phyloP scores from a whole-genome alignment of 768 basidiomycete genomes.

The Solioccasus polychromus region DNA sequence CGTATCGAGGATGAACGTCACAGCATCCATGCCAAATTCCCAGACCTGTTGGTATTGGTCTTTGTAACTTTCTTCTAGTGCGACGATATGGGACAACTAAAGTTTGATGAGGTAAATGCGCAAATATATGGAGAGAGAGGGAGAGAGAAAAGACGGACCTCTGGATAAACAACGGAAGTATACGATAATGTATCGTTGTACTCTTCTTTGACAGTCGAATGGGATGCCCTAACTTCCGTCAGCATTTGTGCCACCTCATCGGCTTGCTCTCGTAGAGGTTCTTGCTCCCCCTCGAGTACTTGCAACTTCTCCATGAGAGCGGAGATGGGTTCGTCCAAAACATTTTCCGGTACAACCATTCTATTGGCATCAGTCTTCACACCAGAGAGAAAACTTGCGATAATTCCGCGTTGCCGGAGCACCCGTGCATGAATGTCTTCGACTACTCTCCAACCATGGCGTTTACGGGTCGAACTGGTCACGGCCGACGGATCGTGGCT shows the following conservation, averaged over 20 bases:
- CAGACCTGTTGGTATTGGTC: slow-evolving; percentile 80
- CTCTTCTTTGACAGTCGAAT: slow-evolving; percentile 54
- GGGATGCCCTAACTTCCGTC: slow-evolving; percentile 51
- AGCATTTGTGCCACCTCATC: slow-evolving; percentile 49
- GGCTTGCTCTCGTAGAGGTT: slow-evolving; percentile 44
- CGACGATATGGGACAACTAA: slow-evolving; percentile 68
- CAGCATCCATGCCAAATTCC: slow-evolving; percentile 76
- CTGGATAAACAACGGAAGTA: slow-evolving; percentile 75
- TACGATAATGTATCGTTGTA: slow-evolving; percentile 65
- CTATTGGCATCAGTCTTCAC: slow-evolving; percentile 1
- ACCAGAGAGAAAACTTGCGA: slow-evolving; percentile 43
- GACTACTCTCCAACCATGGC: slow-evolving; percentile 66
- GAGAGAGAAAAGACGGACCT: slow-evolving; percentile 42
- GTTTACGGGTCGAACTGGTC: slow-evolving; percentile 58
- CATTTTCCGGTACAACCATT: slow-evolving; percentile 31
- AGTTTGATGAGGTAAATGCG: slow-evolving; percentile 6
- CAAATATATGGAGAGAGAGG: not conserved
- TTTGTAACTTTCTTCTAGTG: slow-evolving; percentile 73
- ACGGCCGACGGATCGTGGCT: slow-evolving; percentile 78
- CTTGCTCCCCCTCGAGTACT: slow-evolving; percentile 45
- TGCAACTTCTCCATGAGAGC: slow-evolving; percentile 49
- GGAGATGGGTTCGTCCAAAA: slow-evolving; percentile 54
- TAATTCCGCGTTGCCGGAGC: slow-evolving; percentile 54
- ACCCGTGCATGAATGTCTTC: slow-evolving; percentile 72
- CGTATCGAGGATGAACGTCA: slow-evolving; percentile 72